Base-by-base conservation (phyloP, 108 stramenopile species). In the Epithemia pelagica region DNA sequence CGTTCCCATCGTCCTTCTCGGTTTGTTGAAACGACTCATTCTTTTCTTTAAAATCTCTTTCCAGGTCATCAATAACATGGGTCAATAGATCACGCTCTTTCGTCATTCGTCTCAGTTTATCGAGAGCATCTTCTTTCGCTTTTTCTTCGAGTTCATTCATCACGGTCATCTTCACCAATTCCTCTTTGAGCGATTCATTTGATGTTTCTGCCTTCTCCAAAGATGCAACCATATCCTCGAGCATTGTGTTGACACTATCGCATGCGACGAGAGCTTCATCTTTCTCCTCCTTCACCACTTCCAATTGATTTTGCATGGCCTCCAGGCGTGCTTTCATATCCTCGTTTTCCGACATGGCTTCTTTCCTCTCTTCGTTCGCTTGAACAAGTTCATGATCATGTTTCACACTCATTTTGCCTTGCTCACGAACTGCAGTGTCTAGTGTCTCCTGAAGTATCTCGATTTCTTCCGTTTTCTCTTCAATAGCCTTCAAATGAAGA, bases 171-270 rank as follows among this genome's bases (percentile, higher is more conserved):
- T 59, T 69, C 52, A 33, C 46, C 30, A 69, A n/a, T 62, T 76
- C 75, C 56, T 76, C 66, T 30, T 70, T 70, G 0, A 60, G 61
- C 28, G 71, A 71, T 18, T 67, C 70, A 30, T 26, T 51, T 25
- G 65, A 53, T 2, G 55, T 53, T 64, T 80, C 68, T 62, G 75
- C 66, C 37, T 71, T 58, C 37, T 75, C 65, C 74, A 74, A 64
- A 59, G 75, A 67, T 3, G 71, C 62, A 1, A 70, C 30, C 51
- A 80, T 32, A 28, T 76, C 71, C 26, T 55, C 28, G 28, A 74
- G 72, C 1, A 46, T 10, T 10, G 37, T 15, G 15, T 46, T 46
- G 5, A 46, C 37, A 46, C 37, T 15, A 46, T 46, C 37, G 37
- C 37, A 46, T 5, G 74, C 79, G 25, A 54, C 10, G 31, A 32